Evolutionary conservation across 2,329 filamentous ascomycete species (phyloP).

Genomic region (Lachnellula occidentalis): DNA sequence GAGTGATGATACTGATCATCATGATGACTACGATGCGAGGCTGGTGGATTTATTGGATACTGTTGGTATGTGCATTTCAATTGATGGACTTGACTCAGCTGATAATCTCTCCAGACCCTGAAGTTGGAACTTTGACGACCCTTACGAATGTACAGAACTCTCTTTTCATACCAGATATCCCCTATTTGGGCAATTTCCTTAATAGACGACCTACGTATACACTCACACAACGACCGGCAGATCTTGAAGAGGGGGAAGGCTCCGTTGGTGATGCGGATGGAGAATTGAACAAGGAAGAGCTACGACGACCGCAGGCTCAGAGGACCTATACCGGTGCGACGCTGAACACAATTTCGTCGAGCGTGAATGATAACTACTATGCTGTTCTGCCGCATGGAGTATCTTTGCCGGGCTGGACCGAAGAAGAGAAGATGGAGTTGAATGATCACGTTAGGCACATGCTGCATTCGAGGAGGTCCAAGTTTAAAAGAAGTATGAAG

Average conservation of each 20-base stretch:
- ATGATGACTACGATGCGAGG: constrained; percentile 51
- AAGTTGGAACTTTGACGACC: constrained; percentile 71
- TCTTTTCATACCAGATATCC: constrained; percentile 76
- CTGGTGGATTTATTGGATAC: constrained; percentile 65
- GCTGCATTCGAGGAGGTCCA: constrained; percentile 73
- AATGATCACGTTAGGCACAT: constrained; percentile 84
- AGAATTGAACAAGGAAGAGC: constrained; percentile 4
- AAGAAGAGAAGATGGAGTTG: constrained; percentile 67
- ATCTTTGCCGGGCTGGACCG: constrained; percentile 67
- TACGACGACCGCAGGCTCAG: constrained; percentile 15
- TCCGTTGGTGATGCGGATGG: constrained; percentile 5
- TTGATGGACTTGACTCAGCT: neutral
- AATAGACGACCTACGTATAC: constrained; percentile 77
- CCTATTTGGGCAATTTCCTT: constrained; percentile 68
- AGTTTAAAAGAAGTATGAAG: constrained; percentile 72
- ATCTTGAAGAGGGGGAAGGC: constrained; percentile 17
- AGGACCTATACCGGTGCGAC: constrained; percentile 21
- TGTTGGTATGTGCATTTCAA: constrained; percentile 46
- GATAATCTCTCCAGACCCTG: constrained; percentile 23
- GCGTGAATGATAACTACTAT: constrained; percentile 65
- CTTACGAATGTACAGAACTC: constrained; percentile 89
- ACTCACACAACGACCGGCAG: constrained; percentile 48
- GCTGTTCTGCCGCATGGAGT: constrained; percentile 74
- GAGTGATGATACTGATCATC: neutral
- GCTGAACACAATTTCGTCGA: constrained; percentile 58